Base-by-base conservation (phyloP, 169 alveolate genomes). In the Eimeria sp. region DNA sequence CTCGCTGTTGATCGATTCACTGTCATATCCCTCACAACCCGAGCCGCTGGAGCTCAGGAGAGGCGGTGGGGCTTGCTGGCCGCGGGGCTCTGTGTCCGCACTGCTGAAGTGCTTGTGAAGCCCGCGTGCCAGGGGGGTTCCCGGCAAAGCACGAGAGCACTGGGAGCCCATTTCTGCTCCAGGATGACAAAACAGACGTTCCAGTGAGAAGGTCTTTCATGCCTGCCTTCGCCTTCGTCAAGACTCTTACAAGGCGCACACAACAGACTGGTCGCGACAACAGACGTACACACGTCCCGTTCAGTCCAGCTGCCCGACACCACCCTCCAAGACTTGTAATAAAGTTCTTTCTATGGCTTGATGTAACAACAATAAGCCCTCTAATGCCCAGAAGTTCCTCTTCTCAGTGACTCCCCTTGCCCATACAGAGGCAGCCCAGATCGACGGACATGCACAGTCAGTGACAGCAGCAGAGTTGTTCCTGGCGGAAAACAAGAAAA, bases 121-220 rank as follows among this genome's bases (percentile, higher is more conserved):
- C 43, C 87, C 87, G 25, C 87, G 87, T 25, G 87, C 27, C 49
- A 4, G 49, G 20, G 87, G 58, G 37, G 87, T 23, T 66, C 87
- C 87, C 62, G 40, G 30, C 4, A 62, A 40, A 27, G 87, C 20
- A 33, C 87, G 87, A 64, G 87, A 43, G 87, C 58, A 40, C 11
- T 77, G 87, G 37, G 62, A 23, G 66, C 87, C 87, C 87, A 77
- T 77, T 52, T 43, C 62, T 25, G 87, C 62, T 60, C 87, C 80
- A 30, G 3, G 25, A 71, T 13, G 54, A 33, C 4, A 71, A 71
- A 49, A 52, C 80, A 71, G 54, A 25, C n/a, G 54, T 49, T 14
- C 80, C n/a, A 71, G 3, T 71, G 80, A 23, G 37, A 54, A 71
- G 54, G 80, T 25, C 14, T 71, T 71, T 30, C 80, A 71, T 71